Conservation (phyloP, 495 filamentous ascomycete species). For the Podospora pseudocomata region DNA sequence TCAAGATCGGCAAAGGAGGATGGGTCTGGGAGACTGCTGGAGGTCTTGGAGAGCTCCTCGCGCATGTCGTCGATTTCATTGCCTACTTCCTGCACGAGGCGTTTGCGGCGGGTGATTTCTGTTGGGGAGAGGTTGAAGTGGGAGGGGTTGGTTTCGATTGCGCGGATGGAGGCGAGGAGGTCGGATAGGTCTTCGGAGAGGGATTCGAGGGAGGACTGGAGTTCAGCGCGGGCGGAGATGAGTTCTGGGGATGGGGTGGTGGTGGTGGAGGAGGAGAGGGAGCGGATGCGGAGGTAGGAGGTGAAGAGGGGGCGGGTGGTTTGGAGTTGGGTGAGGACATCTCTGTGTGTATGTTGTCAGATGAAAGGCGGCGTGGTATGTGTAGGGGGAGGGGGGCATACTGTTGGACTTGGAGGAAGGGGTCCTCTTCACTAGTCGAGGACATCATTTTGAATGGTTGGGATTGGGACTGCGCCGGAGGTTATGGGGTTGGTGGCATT, state of each 20-base stretch:
- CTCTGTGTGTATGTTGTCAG: conserved; percentile 45
- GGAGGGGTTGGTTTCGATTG: conserved; percentile 84
- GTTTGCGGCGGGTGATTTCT: conserved; percentile 76
- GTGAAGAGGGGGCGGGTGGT: conserved; percentile 80
- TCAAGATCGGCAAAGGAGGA: conserved; percentile 57
- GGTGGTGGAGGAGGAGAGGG: conserved; percentile 53
- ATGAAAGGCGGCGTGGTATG: background rate
- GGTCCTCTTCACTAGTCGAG: conserved; percentile 72
- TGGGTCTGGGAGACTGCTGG: conserved; percentile 60
- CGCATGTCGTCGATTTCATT: conserved; percentile 85
- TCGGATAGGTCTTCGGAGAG: conserved; percentile 85
- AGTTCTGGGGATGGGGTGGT: conserved; percentile 71
- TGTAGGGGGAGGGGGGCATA: conserved; percentile 36
- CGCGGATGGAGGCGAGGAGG: conserved; percentile 80
- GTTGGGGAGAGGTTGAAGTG: conserved; percentile 80
- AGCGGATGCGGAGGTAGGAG: conserved; percentile 94
- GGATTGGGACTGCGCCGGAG: conserved; percentile 8
- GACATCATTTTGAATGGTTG: conserved; percentile 54
- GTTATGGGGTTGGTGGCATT: background rate
- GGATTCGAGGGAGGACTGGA: conserved; percentile 69
- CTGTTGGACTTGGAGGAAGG: conserved; percentile 92
- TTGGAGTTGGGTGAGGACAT: conserved; percentile 78
- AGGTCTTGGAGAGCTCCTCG: conserved; percentile 62
- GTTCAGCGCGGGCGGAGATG: conserved; percentile 74
- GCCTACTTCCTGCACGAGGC: conserved; percentile 85